phyloP scores from a whole-genome alignment of 2,329 filamentous ascomycete genomes.

The Pezizomycotina sp. region DNA sequence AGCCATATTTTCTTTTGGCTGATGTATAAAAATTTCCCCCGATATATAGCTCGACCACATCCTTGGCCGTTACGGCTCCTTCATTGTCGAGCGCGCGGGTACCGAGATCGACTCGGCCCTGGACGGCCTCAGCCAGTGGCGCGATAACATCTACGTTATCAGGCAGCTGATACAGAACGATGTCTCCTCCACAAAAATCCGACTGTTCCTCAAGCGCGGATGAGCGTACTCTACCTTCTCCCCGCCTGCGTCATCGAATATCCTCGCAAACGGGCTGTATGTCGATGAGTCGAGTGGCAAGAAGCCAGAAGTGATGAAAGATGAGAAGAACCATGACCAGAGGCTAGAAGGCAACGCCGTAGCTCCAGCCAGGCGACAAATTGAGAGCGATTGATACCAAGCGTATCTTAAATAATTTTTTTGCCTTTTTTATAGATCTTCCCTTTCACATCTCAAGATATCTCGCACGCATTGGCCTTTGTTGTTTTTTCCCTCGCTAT shows the following conservation, averaged over 20 bases:
- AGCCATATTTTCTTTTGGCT: too few species aligned
- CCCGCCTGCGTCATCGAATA: conserved; percentile 62
- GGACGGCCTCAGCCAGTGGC: conserved; percentile 63
- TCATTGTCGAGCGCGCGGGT: conserved; percentile 74
- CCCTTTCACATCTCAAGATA: too few species aligned
- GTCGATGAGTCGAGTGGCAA: conserved; percentile 39
- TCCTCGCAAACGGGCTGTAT: conserved; percentile 50
- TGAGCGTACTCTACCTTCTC: conserved; percentile 65
- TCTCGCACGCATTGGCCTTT: too few species aligned
- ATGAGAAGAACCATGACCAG: conserved; percentile 29
- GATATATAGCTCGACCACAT: conserved; percentile 55
- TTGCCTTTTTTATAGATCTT: too few species aligned
- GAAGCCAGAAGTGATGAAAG: conserved; percentile 32
- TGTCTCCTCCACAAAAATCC: conserved; percentile 66
- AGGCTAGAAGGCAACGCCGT: neutral
- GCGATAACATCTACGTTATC: conserved; percentile 66
- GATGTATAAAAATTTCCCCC: too few species aligned
- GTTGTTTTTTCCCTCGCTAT: too few species aligned
- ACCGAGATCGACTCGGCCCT: conserved; percentile 81
- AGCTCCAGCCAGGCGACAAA: neutral
- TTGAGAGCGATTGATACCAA: too few species aligned
- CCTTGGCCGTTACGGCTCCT: conserved; percentile 62
- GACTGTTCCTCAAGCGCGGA: conserved; percentile 62
- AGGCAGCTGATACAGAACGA: conserved; percentile 78
- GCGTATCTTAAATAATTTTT: too few species aligned